phyloP scores from a whole-genome alignment of 257 asterid species.

The Dorcoceras hygrometricum region DNA sequence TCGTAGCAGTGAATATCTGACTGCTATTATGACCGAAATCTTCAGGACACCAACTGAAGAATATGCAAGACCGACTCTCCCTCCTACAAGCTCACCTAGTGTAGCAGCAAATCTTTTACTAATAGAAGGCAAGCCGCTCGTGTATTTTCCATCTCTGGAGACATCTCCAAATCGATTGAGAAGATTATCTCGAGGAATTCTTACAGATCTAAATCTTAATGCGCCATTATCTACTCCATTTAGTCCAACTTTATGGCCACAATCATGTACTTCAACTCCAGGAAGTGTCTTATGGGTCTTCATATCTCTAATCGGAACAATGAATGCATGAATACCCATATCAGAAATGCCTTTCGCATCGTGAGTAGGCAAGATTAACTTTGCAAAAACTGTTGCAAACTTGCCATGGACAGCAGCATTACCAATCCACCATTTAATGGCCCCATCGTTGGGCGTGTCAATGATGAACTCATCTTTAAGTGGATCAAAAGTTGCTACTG shows the following conservation, averaged over 20 bases:
- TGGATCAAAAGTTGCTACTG: conserved; percentile 82
- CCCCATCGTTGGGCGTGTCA: conserved; percentile 94
- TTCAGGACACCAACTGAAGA: conserved; percentile 88
- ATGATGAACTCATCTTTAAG: conserved; percentile 74
- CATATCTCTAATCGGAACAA: conserved; percentile 85
- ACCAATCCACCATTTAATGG: conserved; percentile 99
- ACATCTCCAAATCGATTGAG: conserved; percentile 96
- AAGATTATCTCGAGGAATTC: conserved; percentile 91
- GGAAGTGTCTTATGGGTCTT: conserved; percentile 64
- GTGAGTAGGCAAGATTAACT: conserved; percentile 74
- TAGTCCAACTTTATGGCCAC: conserved; percentile 94
- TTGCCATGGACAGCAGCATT: conserved; percentile 99
- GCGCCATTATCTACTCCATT: conserved; percentile 99
- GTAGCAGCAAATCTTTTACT: conserved; percentile 94
- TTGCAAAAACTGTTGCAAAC: conserved; percentile 95
- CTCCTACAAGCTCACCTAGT: conserved; percentile 96
- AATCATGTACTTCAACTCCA: conserved; percentile 87
- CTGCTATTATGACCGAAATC: conserved; percentile 71
- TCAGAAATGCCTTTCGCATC: conserved; percentile 69
- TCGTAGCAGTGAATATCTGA: conserved; percentile 74
- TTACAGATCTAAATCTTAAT: conserved; percentile 66
- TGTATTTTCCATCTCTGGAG: conserved; percentile 79
- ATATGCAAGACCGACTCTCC: conserved; percentile 95
- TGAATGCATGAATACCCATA: conserved; percentile 98
- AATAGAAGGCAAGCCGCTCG: conserved; percentile 77